Base-by-base conservation (phyloP, 2,329 filamentous ascomycete genomes). In the Calonectria henricotiae region DNA sequence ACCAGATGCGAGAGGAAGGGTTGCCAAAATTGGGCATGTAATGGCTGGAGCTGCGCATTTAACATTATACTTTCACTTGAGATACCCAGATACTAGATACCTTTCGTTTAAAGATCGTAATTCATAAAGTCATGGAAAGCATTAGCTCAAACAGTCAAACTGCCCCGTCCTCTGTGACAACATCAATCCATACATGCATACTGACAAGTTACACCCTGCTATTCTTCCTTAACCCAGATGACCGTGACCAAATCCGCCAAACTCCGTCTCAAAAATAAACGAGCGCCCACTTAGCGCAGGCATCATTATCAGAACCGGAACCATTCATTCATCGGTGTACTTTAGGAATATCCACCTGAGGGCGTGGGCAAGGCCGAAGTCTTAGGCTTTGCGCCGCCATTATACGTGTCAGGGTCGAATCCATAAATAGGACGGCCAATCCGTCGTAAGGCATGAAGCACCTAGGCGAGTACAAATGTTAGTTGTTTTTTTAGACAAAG, bases 371-470 rank as follows among this genome's bases (percentile, higher is more conserved):
- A 5, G 15, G 35, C 25, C 5, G 37, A 35, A 3, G 25, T 9
- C 12, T 55, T 55, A 1, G 49, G 0, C n/a, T 71, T 78, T 32
- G 71, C 70, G 0, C 5, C 25, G 1, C 30, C 60, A 6, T 75
- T 63, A 32, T 79, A 80, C 0, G 81, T 83, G 0, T 86, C 83
- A 0, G 82, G 83, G 27, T 89, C 89, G 44, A 91, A 91, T 0
- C 89, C 89, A 66, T 90, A 91, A 1, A 91, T 85, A 0, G 89
- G 88, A 0, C 81, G 77, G 0, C 89, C 89, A 3, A 87, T 80
- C 0, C 85, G 79, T 0, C 80, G 80, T 0, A 92, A 78, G 0
- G 86, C 81, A 62, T 87, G 85, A 0, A 92, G 79, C 0, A 92
- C 88, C 90, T 92, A 30, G 5, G 4, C 25, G n/a, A 27, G 39